These are phyloP conservation scores for Graphiopsis chlorocephala DNA, from an alignment of 2,329 filamentous ascomycete species.

Conservation along the genomic window DNA sequence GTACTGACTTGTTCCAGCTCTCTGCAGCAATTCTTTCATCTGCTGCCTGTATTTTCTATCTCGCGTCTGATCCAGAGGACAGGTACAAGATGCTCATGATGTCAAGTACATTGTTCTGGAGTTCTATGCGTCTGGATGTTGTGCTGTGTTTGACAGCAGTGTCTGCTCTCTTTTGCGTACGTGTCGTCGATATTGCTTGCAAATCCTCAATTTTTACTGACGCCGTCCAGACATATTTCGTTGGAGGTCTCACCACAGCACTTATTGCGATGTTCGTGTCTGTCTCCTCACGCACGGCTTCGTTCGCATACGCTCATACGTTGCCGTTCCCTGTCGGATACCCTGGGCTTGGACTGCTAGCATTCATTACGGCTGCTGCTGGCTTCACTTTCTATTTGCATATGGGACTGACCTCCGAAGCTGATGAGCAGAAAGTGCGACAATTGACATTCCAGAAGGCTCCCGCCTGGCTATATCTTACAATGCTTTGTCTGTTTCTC, in stretches of 20 bases:
- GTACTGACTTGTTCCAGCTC: conserved; percentile 29
- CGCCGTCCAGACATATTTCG: conserved; percentile 38
- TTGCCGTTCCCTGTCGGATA: conserved; percentile 31
- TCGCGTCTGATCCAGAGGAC: conserved; percentile 38
- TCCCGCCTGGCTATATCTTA: conserved; percentile 34
- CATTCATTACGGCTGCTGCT: conserved; percentile 26
- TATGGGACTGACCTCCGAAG: conserved; percentile 20
- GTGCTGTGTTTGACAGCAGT: conserved; percentile 28
- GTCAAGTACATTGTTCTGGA: conserved; percentile 38
- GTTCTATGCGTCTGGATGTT: conserved; percentile 30
- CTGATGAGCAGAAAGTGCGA: background rate
- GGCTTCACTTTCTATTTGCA: conserved; percentile 33
- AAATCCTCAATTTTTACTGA: background rate
- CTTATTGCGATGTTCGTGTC: conserved; percentile 39
- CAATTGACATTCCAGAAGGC: conserved; percentile 19
- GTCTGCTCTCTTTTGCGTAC: conserved; percentile 31
- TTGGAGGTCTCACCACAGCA: conserved; percentile 40
- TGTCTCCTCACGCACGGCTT: conserved; percentile 34
- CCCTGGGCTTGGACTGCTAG: conserved; percentile 24
- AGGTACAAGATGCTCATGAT: conserved; percentile 38
- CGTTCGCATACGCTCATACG: conserved; percentile 34
- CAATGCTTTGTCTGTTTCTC: conserved; percentile 43
- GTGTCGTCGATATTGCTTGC: background rate
- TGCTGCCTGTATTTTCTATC: conserved; percentile 34
- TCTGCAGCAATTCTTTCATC: background rate